Conservation (phyloP, 2,329 filamentous ascomycete genomes). For the Alternaria triticimaculans region DNA sequence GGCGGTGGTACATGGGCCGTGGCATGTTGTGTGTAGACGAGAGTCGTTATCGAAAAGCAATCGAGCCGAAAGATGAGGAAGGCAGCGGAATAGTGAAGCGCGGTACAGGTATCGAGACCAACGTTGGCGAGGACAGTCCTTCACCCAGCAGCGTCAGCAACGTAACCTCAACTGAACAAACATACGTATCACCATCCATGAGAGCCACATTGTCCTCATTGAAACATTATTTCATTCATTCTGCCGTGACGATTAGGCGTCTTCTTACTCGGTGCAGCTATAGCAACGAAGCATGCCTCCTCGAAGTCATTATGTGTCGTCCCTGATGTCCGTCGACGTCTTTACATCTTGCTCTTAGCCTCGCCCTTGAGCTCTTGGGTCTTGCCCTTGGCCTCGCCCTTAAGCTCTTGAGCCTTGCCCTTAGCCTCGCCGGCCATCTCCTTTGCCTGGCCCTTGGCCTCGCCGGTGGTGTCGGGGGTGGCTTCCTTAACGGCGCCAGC, state of each 20-base stretch:
- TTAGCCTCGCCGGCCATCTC: slow-evolving; percentile 50
- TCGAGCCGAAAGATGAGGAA: background rate
- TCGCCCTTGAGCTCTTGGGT: slow-evolving; percentile 52
- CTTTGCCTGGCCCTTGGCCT: slow-evolving; percentile 52
- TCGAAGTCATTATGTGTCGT: slow-evolving; percentile 1
- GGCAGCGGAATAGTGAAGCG: background rate
- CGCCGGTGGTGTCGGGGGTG: slow-evolving; percentile 31
- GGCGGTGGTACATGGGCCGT: background rate
- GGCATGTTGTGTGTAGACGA: background rate
- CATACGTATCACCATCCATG: background rate
- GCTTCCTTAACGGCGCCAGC: slow-evolving; percentile 51
- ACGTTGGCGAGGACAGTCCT: background rate
- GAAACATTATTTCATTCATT: slow-evolving; percentile 12
- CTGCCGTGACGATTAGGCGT: background rate
- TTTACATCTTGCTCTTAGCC: slow-evolving; percentile 55
- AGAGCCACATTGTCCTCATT: background rate
- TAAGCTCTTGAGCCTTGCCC: slow-evolving; percentile 55
- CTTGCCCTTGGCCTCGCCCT: slow-evolving; percentile 53
- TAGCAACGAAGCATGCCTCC: background rate
- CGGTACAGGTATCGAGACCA: background rate
- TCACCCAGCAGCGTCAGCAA: background rate
- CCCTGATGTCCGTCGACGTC: background rate
- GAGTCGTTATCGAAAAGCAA: background rate
- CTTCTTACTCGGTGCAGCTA: background rate
- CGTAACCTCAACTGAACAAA: background rate